phyloP scores from a whole-genome alignment of 2,329 filamentous ascomycete species.

The Hymenoscyphus linearis region DNA sequence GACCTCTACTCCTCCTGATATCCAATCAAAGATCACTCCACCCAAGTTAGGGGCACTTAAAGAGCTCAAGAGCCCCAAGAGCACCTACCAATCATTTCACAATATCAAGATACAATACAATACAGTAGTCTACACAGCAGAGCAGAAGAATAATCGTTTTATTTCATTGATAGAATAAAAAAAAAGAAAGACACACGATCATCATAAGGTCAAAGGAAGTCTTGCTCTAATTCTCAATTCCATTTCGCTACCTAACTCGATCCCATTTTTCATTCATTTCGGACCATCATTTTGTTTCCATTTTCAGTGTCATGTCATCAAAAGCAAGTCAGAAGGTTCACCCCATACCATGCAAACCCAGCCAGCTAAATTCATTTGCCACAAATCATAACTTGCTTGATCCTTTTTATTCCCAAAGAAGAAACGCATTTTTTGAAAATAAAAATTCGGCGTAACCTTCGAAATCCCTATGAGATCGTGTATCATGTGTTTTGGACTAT shows the following conservation, averaged over 20 bases:
- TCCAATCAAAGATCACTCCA: too few relatives aligned
- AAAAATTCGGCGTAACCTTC: conserved; percentile 10
- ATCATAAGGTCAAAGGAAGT: not conserved
- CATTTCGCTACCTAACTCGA: conserved; percentile 1
- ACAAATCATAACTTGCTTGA: conserved; percentile 9
- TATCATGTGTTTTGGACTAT: conserved; percentile 20
- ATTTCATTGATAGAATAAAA: conserved; percentile 7
- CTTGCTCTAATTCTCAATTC: not conserved
- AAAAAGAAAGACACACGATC: conserved; percentile 1
- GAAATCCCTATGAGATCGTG: conserved; percentile 19
- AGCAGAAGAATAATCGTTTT: not conserved
- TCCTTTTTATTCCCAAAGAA: conserved; percentile 4
- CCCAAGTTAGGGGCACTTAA: too few relatives aligned
- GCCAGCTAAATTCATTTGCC: conserved; percentile 5
- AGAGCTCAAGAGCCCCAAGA: too few relatives aligned
- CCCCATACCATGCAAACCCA: conserved; percentile 8
- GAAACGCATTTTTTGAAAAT: conserved; percentile 11
- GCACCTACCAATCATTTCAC: not conserved
- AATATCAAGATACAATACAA: not conserved
- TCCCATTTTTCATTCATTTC: not conserved
- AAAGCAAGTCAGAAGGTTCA: conserved; percentile 4
- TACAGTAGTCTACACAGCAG: not conserved
- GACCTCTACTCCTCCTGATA: too few relatives aligned
- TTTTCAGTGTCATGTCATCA: conserved; percentile 1
- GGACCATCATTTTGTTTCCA: conserved; percentile 4